Conservation (phyloP, 805 yeast species). For the Sporopachydermia lactativora region DNA sequence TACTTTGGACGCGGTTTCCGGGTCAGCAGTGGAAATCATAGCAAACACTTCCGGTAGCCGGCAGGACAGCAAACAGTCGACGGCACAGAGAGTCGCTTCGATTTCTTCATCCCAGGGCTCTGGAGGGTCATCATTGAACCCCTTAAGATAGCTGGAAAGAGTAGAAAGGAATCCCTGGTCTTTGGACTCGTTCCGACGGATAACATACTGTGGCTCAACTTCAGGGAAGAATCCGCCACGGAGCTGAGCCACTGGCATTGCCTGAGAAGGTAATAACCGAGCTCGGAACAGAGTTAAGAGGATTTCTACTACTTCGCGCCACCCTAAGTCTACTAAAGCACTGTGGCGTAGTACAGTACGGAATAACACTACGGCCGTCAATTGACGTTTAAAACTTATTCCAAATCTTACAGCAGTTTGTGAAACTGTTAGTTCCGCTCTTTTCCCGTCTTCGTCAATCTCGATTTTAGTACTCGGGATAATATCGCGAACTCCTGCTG, state of each 20-base stretch:
- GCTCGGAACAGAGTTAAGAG: conserved; percentile 55
- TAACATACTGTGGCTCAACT: conserved; percentile 52
- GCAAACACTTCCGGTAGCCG: conserved; percentile 40
- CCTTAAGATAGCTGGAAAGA: conserved; percentile 81
- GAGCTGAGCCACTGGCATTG: not conserved
- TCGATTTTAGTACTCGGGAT: conserved; percentile 27
- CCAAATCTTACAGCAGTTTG: conserved; percentile 78
- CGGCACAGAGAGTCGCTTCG: conserved; percentile 67
- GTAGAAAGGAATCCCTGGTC: conserved; percentile 79
- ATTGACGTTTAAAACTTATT: conserved; percentile 79
- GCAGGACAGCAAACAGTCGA: conserved; percentile 71
- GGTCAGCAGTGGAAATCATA: not conserved
- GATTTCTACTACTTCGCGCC: conserved; percentile 48
- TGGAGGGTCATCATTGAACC: conserved; percentile 59
- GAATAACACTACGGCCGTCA: conserved; percentile 76
- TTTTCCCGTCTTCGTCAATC: conserved; percentile 38
- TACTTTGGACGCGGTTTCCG: not conserved
- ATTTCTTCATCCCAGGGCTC: conserved; percentile 94
- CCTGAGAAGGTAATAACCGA: conserved; percentile 54
- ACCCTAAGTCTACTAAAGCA: conserved; percentile 32
- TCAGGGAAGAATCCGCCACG: conserved; percentile 34
- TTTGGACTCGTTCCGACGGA: conserved; percentile 49
- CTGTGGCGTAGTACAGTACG: conserved; percentile 52
- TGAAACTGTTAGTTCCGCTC: conserved; percentile 49
- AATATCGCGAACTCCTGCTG: conserved; percentile 14